Evolutionary conservation across 257 asterid genomes (phyloP).

Genomic region (Nyctanthes arbortristis): DNA sequence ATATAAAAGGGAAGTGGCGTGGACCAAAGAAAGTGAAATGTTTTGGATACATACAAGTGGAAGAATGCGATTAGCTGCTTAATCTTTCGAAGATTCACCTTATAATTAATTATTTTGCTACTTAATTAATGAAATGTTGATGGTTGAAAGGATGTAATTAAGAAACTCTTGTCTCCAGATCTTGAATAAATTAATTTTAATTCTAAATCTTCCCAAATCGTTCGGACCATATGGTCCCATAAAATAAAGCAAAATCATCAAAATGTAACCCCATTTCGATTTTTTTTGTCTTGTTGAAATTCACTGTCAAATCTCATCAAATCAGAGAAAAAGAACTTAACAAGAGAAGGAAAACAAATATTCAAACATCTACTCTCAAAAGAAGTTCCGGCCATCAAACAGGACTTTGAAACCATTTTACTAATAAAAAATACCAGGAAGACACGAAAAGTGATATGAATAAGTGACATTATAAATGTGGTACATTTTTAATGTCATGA

Average conservation of each 20-base stretch:
- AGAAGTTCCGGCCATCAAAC: no score
- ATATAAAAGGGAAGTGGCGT: not conserved
- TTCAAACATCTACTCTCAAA: no score
- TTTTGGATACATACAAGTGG: not conserved
- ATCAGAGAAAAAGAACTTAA: not conserved
- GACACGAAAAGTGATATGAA: no score
- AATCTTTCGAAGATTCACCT: not conserved
- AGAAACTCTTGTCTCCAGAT: slow-evolving; percentile 5
- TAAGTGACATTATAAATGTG: no score
- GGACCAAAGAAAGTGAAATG: not conserved
- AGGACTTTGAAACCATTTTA: no score
- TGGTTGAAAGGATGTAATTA: slow-evolving; percentile 26
- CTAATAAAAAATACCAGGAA: no score
- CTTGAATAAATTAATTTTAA: not conserved
- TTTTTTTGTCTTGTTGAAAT: slow-evolving; percentile 2
- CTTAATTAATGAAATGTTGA: not conserved
- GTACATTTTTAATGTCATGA: no score
- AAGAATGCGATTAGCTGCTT: not conserved
- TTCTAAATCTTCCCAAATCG: slow-evolving; percentile 14
- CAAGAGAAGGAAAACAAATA: no score
- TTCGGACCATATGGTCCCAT: slow-evolving; percentile 22
- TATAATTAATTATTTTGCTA: not conserved
- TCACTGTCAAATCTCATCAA: slow-evolving; percentile 18
- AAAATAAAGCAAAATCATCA: slow-evolving; percentile 19
- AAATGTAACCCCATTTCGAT: slow-evolving; percentile 7